Conservation (phyloP, 2,329 filamentous ascomycete genomes). For the Cordyceps farinosa region DNA sequence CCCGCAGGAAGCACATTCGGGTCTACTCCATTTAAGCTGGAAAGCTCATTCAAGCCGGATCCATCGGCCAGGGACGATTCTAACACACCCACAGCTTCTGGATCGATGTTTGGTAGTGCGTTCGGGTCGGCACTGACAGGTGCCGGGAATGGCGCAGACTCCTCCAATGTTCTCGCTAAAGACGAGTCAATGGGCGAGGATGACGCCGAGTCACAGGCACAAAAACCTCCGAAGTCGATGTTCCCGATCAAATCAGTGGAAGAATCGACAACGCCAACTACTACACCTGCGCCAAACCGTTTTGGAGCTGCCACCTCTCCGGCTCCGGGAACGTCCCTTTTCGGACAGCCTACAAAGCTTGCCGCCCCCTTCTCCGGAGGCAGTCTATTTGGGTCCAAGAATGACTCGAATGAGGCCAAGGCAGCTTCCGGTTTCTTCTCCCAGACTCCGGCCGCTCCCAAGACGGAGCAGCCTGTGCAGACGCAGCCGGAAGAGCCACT, state of each 20-base stretch:
- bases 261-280: conserved; percentile 47
- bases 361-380: conserved; percentile 20
- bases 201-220: conserved; percentile 20
- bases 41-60: conserved; percentile 65
- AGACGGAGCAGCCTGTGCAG: conserved; percentile 34
- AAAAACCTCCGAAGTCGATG: conserved; percentile 27
- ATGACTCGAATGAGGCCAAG: conserved; percentile 26
- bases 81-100: conserved; percentile 43
- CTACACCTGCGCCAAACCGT: conserved; percentile 48
- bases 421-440: conserved; percentile 24
- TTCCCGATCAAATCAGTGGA: conserved; percentile 22
- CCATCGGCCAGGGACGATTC: conserved; percentile 57
- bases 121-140: conserved; percentile 59
- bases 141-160: conserved; percentile 35
- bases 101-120: conserved; percentile 55
- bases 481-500: conserved; percentile 35
- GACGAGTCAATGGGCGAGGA: conserved; percentile 53
- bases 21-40: conserved; percentile 61
- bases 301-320: conserved; percentile 40
- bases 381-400: conserved; percentile 29
- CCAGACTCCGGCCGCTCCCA: conserved; percentile 28
- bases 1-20: conserved; percentile 39
- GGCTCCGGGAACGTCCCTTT: conserved; percentile 31
- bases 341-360: conserved; percentile 33
- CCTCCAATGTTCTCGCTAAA: conserved; percentile 36